Evolutionary conservation across 2,329 filamentous ascomycete genomes (phyloP).

Genomic region (Ophiocordyceps sinensis): DNA sequence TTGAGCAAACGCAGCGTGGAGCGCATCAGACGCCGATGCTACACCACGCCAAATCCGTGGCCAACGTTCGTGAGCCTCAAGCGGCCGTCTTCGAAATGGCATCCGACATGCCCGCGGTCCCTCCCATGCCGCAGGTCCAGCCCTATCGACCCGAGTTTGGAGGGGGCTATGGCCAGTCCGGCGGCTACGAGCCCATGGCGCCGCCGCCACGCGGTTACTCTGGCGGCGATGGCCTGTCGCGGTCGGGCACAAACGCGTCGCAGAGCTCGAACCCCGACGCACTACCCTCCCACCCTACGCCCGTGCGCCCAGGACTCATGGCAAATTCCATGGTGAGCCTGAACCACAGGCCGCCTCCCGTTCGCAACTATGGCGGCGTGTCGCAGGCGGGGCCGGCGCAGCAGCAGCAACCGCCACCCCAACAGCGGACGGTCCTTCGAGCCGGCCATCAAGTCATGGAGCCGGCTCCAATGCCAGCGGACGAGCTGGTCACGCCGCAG

Average conservation of each 20-base stretch:
- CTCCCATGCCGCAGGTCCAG: constrained; percentile 26
- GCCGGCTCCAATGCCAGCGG: constrained; percentile 1
- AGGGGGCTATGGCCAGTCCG: constrained; percentile 10
- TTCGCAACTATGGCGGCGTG: constrained; percentile 39
- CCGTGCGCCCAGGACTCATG: constrained; percentile 48
- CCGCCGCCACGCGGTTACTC: constrained; percentile 10
- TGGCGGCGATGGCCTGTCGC: constrained; percentile 1
- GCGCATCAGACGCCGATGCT: constrained; percentile 38
- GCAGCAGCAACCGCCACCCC: constrained; percentile 14
- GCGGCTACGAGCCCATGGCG: constrained; percentile 13
- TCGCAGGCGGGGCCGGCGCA: constrained; percentile 19
- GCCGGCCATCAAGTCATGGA: neutral
- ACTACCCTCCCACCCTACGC: constrained; percentile 46
- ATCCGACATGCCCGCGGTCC: constrained; percentile 42
- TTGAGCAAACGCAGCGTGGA: constrained; percentile 35
- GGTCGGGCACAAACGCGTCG: constrained; percentile 12
- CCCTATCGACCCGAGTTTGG: constrained; percentile 13
- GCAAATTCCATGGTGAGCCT: constrained; percentile 41
- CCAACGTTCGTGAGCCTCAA: constrained; percentile 48
- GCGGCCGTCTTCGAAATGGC: constrained; percentile 64
- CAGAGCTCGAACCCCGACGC: constrained; percentile 25
- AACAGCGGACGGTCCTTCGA: constrained; percentile 8
- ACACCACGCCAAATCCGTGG: constrained; percentile 51
- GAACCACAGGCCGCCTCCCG: constrained; percentile 41
- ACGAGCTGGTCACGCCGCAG: constrained; percentile 53